These are phyloP conservation scores for Polygonum maritimum DNA, from an alignment of 148 eudicot species.

Conservation along the genomic window DNA sequence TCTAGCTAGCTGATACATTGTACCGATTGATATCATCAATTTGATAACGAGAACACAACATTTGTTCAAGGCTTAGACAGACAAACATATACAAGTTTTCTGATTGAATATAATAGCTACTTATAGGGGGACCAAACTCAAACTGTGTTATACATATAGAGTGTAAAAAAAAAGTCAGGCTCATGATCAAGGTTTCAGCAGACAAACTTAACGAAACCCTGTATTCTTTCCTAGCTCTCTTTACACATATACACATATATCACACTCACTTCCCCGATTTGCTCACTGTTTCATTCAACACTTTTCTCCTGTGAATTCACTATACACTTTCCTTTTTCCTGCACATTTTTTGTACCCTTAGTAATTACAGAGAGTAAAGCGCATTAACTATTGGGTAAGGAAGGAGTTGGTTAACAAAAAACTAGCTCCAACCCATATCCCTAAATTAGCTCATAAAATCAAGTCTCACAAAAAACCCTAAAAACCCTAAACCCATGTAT, in stretches of 20 bases:
- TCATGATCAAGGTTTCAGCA: not conserved
- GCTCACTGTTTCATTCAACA: not conserved
- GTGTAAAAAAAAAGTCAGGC: not conserved
- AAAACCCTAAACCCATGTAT: too few species aligned
- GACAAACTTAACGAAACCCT: conserved; percentile 4
- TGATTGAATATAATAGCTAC: not conserved
- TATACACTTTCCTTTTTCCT: not conserved
- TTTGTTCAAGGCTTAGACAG: not conserved
- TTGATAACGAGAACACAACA: not conserved
- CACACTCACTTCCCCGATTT: not conserved
- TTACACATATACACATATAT: not conserved
- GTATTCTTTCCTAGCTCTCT: not conserved
- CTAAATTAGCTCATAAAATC: too few species aligned
- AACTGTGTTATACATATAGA: not conserved
- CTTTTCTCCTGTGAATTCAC: not conserved
- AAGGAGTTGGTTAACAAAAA: too few species aligned
- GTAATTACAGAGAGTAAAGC: too few species aligned
- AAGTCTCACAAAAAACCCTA: too few species aligned
- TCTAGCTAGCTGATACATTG: not conserved
- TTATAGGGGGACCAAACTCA: not conserved
- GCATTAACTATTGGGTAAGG: not conserved
- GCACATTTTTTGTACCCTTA: not conserved
- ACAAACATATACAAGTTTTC: too few species aligned
- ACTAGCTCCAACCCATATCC: too few species aligned
- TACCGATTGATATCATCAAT: not conserved